Conservation (phyloP, 768 basidiomycete genomes). For the Lactarius akahatsu region DNA sequence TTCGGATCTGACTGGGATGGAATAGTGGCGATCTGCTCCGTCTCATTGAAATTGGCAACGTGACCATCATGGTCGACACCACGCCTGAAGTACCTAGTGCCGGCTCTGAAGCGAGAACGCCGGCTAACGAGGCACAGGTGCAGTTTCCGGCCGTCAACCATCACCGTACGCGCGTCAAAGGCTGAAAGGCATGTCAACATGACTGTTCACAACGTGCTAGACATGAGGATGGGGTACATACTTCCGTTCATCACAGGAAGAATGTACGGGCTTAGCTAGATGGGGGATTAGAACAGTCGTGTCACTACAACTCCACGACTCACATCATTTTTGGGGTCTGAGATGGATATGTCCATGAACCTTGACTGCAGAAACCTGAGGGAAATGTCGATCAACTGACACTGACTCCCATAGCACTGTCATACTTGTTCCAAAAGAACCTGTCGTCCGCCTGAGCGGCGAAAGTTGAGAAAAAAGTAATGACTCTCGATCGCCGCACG, state of each 20-base stretch:
- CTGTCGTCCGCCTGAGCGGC: conserved; percentile 79
- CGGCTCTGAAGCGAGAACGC: conserved; percentile 90
- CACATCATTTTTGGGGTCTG: conserved; percentile 63
- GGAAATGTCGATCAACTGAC: conserved; percentile 15
- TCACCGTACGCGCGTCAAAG: conserved; percentile 76
- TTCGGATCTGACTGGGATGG: conserved; percentile 54
- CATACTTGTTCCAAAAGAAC: conserved; percentile 96
- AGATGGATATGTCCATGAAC: conserved; percentile 55
- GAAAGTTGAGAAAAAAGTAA: conserved; percentile 4
- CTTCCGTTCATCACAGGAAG: conserved; percentile 94
- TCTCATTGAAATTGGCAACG: conserved; percentile 97
- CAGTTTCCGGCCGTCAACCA: conserved; percentile 75
- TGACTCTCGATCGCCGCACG: conserved; percentile 32
- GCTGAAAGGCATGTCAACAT: conserved; percentile 46
- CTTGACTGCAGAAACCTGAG: conserved; percentile 54
- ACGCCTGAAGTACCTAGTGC: conserved; percentile 95
- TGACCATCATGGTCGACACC: conserved; percentile 88
- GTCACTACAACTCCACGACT: conserved; percentile 34
- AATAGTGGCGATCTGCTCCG: conserved; percentile 88
- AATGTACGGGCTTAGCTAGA: conserved; percentile 82
- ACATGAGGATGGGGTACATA: conserved; percentile 44
- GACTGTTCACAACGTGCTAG: conserved; percentile 7
- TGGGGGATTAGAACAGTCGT: conserved; percentile 24
- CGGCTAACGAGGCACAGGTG: conserved; percentile 89
- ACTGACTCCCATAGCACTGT: conserved; percentile 13